Evolutionary conservation across 2,329 filamentous ascomycete genomes (phyloP).

Genomic region (Aureobasidium sp.): DNA sequence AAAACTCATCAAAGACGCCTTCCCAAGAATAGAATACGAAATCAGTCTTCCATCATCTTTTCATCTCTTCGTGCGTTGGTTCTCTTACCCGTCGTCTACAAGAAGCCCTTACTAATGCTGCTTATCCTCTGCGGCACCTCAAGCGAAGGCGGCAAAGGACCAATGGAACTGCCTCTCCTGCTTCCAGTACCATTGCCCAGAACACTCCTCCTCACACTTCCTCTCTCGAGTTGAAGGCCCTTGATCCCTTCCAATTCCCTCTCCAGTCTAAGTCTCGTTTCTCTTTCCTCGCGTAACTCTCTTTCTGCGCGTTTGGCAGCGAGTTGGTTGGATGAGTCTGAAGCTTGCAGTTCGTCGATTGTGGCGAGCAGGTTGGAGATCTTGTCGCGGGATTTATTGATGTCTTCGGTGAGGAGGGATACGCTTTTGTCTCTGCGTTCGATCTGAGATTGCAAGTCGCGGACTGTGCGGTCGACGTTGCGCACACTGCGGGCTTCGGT

Average conservation of each 20-base stretch:
- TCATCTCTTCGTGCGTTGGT: not conserved
- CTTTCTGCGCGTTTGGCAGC: constrained; percentile 77
- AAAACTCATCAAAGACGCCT: not conserved
- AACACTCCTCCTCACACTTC: constrained; percentile 23
- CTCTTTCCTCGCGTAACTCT: constrained; percentile 79
- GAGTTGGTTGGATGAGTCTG: constrained; percentile 73
- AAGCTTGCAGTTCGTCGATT: constrained; percentile 88
- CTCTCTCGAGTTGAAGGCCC: constrained; percentile 55
- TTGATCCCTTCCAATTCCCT: constrained; percentile 82
- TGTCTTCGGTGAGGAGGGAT: constrained; percentile 74
- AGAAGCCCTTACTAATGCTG: constrained; percentile 42
- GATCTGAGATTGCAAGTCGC: constrained; percentile 85
- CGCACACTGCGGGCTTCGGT: constrained; percentile 80
- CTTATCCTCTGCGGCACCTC: constrained; percentile 32
- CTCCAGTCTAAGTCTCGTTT: constrained; percentile 73
- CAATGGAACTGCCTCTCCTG: constrained; percentile 35
- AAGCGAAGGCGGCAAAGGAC: constrained; percentile 24
- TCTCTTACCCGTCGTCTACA: constrained; percentile 26
- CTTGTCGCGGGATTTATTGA: constrained; percentile 79
- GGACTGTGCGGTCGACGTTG: constrained; percentile 87
- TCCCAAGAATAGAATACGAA: not conserved
- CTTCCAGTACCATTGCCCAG: constrained; percentile 33
- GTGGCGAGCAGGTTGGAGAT: constrained; percentile 79
- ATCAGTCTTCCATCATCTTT: not conserved
- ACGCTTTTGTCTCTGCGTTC: constrained; percentile 82